Evolutionary conservation across 371 early-diverging fungal genomes (phyloP), one percentile per base, ranked within the genome.

Genomic region (Rhizopus arrhizus): DNA sequence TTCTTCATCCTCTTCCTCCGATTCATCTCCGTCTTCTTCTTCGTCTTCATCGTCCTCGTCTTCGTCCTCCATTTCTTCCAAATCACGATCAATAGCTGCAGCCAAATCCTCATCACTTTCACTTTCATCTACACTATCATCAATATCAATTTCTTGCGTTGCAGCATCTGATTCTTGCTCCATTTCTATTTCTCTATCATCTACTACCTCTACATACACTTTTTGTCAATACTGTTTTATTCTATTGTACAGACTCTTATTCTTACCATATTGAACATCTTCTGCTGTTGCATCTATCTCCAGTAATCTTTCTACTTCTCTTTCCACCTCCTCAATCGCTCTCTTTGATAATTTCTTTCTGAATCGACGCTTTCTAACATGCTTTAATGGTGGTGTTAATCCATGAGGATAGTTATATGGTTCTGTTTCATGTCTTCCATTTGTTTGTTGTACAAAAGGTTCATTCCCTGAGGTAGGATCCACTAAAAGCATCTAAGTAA

Each of bases 301-400:
- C 22, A 98, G 74, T 43, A 98, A 72, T 38, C 94, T 81, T 52
- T 91, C 90, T 9, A 98, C 92, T 67, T 94, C 94, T 42, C 84
- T 74, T 62, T 98, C 98, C 5, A 96, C 93, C 59, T 91, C 91
- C 64, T 95, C 95, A 57, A 94, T 89, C 3, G 88, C 89, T 68
- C 83, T 77, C 69, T 91, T 92, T 0, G 93, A 90, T 15, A 92
- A 80, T 35, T 96, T 87, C 70, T 91, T 92, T 64, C 98, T 74
- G 66, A 98, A 99, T 59, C 99, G 22, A 42, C 93, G 74, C 60
- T 87, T 90, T 48, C 95, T 84, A 2, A 91, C 95, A 72, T 93
- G 85, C 49, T 87, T 85, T 66, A 99, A 64, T 10, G 98, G 95
- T 3, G 94, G 89, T n/a, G 98, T 88, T 22, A 99, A 56, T n/a